phyloP scores from a whole-genome alignment of 2,329 filamentous ascomycete genomes.

The Hypomyces perniciosus region DNA sequence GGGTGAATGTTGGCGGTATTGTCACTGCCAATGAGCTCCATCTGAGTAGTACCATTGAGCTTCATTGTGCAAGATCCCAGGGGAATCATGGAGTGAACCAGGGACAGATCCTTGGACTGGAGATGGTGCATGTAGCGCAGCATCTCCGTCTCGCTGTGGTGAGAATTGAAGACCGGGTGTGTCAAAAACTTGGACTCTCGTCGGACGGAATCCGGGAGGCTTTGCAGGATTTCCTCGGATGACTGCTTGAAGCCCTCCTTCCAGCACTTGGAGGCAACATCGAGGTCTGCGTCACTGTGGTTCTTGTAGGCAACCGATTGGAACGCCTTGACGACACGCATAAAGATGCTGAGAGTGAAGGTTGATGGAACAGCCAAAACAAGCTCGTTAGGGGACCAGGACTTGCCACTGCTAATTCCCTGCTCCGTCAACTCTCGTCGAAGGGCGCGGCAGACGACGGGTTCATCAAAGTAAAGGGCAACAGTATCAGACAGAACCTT shows the following conservation, averaged over 20 bases:
- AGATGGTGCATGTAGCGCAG: constrained; percentile 90
- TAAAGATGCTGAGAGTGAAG: constrained; percentile 19
- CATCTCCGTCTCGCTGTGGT: constrained; percentile 93
- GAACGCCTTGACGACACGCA: constrained; percentile 20
- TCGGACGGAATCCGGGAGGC: constrained; percentile 54
- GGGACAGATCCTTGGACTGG: constrained; percentile 87
- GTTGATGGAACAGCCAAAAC: constrained; percentile 23
- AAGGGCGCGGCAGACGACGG: constrained; percentile 18
- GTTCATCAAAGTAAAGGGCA: constrained; percentile 47
- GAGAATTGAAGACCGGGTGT: constrained; percentile 88
- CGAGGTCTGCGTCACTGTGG: constrained; percentile 16
- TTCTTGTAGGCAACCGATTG: constrained; percentile 23
- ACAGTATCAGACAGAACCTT: constrained; percentile 75
- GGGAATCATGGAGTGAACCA: constrained; percentile 96
- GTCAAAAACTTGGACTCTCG: constrained; percentile 73
- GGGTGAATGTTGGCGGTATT: constrained; percentile 78
- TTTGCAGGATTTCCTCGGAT: constrained; percentile 30
- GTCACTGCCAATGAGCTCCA: constrained; percentile 76
- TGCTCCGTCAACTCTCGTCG: constrained; percentile 40
- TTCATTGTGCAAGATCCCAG: constrained; percentile 98
- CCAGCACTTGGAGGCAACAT: constrained; percentile 35
- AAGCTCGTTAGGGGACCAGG: constrained; percentile 20
- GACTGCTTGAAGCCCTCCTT: constrained; percentile 29
- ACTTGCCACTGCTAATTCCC: constrained; percentile 72
- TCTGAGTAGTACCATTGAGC: constrained; percentile 88